Percentiles rank a stretch among this genome's conserved stretches.
These are phyloP conservation scores for Zostera marina DNA, from an alignment of 116 monocot species.

Conservation along the genomic window DNA sequence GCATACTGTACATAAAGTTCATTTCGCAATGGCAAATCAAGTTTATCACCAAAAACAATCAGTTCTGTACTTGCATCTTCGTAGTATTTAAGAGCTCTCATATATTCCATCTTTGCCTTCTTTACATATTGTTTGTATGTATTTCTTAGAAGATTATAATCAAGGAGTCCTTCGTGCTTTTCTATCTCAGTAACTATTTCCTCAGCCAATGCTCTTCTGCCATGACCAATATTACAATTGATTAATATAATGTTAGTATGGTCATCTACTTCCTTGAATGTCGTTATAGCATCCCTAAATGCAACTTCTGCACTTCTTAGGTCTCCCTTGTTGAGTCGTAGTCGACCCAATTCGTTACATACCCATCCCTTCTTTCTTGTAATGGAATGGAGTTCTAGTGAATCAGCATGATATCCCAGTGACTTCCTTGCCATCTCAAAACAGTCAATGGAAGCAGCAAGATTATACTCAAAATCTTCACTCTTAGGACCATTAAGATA, in stretches of 20 bases:
- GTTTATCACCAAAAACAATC: slow-evolving; percentile 16
- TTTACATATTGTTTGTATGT: slow-evolving; percentile 44
- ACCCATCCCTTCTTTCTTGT: slow-evolving; percentile 88
- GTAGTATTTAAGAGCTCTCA: slow-evolving; percentile 60
- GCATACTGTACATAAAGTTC: slow-evolving; percentile 81
- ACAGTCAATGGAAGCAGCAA: slow-evolving; percentile 46
- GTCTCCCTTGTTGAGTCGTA: slow-evolving; percentile 48
- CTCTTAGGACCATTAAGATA: slow-evolving; percentile 55
- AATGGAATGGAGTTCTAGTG: slow-evolving; percentile 33
- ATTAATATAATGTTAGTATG: slow-evolving; percentile 92
- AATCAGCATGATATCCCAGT: slow-evolving; percentile 20
- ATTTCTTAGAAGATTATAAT: slow-evolving; percentile 30
- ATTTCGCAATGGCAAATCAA: slow-evolving; percentile 28
- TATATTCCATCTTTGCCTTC: slow-evolving; percentile 67
- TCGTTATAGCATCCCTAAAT: slow-evolving; percentile 47
- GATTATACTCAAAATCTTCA: slow-evolving; percentile 47
- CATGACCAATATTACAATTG: slow-evolving; percentile 89
- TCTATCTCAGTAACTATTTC: slow-evolving; percentile 60
- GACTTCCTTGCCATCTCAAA: slow-evolving; percentile 45
- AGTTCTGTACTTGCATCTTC: slow-evolving; percentile 59
- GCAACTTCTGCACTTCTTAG: slow-evolving; percentile 49
- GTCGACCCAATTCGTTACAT: slow-evolving; percentile 79
- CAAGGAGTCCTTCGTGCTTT: slow-evolving; percentile 22
- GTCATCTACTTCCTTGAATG: slow-evolving; percentile 83
- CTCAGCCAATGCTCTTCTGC: slow-evolving; percentile 89